Percentiles rank a stretch among this genome's conserved stretches.
Evolutionary conservation across 2,329 filamentous ascomycete genomes (phyloP).

Genomic region (Coniochaeta sp.): DNA sequence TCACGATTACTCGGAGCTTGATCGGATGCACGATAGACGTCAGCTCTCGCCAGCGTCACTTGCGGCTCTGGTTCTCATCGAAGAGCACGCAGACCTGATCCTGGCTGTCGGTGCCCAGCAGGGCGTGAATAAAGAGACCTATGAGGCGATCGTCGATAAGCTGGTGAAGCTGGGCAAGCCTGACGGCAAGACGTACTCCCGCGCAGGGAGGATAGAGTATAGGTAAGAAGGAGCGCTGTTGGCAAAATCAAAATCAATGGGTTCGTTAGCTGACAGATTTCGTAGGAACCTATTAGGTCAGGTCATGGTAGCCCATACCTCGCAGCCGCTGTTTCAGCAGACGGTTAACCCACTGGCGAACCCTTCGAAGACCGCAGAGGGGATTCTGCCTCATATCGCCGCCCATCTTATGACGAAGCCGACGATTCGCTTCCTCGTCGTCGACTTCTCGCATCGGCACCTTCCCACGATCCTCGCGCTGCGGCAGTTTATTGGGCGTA

Average conservation of each 20-base stretch:
- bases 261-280: slow-evolving; percentile 27
- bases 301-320: slow-evolving; percentile 45
- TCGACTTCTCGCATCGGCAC: slow-evolving; percentile 52
- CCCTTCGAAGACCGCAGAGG: slow-evolving; percentile 45
- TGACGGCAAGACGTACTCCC: slow-evolving; percentile 31
- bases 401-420: slow-evolving; percentile 47
- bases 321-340: slow-evolving; percentile 41
- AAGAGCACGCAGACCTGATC: slow-evolving; percentile 45
- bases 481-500: slow-evolving; percentile 47
- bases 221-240: slow-evolving; percentile 29
- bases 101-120: slow-evolving; percentile 52
- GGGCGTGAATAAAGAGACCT: slow-evolving; percentile 43
- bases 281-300: not conserved
- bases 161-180: slow-evolving; percentile 46
- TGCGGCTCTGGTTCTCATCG: not conserved
- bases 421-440: slow-evolving; percentile 43
- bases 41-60: slow-evolving; percentile 20
- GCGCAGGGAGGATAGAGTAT: slow-evolving; percentile 51
- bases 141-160: slow-evolving; percentile 38
- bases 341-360: slow-evolving; percentile 47
- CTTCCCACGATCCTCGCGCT: slow-evolving; percentile 49
- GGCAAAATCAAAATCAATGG: slow-evolving; percentile 45
- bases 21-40: slow-evolving; percentile 40
- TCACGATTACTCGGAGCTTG: slow-evolving; percentile 6
- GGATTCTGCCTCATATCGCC: slow-evolving; percentile 54